phyloP scores from a whole-genome alignment of 768 basidiomycete genomes.

The Boletus insuetus region DNA sequence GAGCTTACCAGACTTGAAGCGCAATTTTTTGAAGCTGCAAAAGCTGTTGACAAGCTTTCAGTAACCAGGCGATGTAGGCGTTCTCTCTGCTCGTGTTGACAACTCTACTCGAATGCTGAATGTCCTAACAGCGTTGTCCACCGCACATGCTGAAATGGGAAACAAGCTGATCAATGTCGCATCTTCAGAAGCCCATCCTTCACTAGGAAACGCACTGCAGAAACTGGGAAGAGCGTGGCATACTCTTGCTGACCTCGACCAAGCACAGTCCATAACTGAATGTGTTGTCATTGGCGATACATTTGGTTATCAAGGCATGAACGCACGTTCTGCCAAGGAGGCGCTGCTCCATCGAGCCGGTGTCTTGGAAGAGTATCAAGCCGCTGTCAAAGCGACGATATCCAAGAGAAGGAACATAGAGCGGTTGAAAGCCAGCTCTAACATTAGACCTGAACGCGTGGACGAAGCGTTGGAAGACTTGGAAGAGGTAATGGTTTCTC shows the following conservation, averaged over 20 bases:
- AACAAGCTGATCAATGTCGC: slow-evolving; percentile 88
- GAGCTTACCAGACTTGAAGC: slow-evolving; percentile 90
- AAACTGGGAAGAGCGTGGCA: slow-evolving; percentile 89
- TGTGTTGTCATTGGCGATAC: slow-evolving; percentile 96
- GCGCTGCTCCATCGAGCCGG: slow-evolving; percentile 86
- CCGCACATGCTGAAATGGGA: slow-evolving; percentile 85
- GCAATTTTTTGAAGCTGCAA: slow-evolving; percentile 90
- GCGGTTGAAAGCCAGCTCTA: slow-evolving; percentile 79
- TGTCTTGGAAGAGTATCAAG: slow-evolving; percentile 92
- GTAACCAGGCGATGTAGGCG: slow-evolving; percentile 70
- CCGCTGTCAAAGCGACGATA: slow-evolving; percentile 90
- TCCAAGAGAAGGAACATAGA: slow-evolving; percentile 92
- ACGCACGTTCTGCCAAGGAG: slow-evolving; percentile 96
- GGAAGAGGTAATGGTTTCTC: slow-evolving; percentile 65
- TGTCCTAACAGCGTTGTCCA: slow-evolving; percentile 59
- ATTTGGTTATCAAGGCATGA: slow-evolving; percentile 93
- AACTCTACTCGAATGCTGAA: background rate
- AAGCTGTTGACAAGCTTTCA: slow-evolving; percentile 85
- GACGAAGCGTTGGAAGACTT: slow-evolving; percentile 91
- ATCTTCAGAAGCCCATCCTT: slow-evolving; percentile 83
- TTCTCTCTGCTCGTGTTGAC: background rate
- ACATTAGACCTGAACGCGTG: slow-evolving; percentile 80
- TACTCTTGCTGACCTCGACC: slow-evolving; percentile 82
- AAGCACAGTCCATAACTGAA: slow-evolving; percentile 90
- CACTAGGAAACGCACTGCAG: slow-evolving; percentile 77